Evolutionary conservation across 176 grass and related monocot species (phyloP), one percentile per base, ranked within the genome.

Genomic region (Guadua angustifolia): DNA sequence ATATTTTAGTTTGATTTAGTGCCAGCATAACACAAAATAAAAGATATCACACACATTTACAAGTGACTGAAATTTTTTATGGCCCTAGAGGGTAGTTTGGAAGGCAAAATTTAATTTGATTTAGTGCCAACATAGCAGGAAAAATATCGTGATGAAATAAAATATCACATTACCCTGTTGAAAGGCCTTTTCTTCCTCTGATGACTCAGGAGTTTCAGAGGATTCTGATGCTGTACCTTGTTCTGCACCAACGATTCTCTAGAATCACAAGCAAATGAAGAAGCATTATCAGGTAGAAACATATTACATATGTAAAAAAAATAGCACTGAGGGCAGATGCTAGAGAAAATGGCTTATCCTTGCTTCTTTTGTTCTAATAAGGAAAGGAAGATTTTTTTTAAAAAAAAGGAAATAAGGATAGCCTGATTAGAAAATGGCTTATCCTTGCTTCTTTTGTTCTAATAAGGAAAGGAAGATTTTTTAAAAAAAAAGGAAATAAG

Each of bases 161-260:
- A 71, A 67, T 6, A 69, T 61, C n/a, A 67, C 13, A 82, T 82
- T 86, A 93, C 95, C 95, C 81, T 69, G 88, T 82, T 83, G 71
- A 94, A 90, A 87, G 86, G 87, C 52, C 84, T 90, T 90, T 98
- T 89, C 86, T 79, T 95, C 73, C 25, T 86, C 85, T 24, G 85
- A 13, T 80, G 89, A 72, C 69, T 90, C 81, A 29, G 68, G 73
- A 76, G 76, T 91, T 76, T 87, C 77, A 66, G 91, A 63, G 39
- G 86, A 83, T 83, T 85, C 79, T 71, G 87, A 82, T 40, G 85
- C 25, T 56, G 88, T 71, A 77, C 19, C 85, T 81, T 91, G 81
- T 71, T 86, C 84, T 82, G 85, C 89, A 60, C 85, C 89, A 92
- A 68, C 67, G 32, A 94, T 55, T 88, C 82, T 95, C 96, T 98